Conservation (phyloP, 2,329 filamentous ascomycete species). For the Lasiodiplodia citricola region DNA sequence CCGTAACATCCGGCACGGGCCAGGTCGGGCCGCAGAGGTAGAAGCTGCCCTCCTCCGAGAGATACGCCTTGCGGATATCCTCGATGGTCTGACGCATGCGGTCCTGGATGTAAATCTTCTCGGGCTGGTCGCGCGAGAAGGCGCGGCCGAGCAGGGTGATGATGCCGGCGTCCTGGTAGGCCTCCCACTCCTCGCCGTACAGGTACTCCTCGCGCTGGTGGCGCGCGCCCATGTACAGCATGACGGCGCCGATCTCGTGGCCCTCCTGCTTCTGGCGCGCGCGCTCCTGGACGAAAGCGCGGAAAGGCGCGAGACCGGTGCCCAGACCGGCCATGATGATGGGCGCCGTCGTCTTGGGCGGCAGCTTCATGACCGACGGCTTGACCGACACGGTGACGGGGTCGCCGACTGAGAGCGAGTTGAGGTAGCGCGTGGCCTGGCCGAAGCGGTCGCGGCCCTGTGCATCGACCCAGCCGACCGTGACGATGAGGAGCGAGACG, state of each 20-base stretch:
- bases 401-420: constrained; percentile 73
- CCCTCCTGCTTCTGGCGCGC: constrained; percentile 98
- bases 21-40: constrained; percentile 98
- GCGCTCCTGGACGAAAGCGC: constrained; percentile 96
- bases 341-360: constrained; percentile 81
- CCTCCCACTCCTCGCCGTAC: constrained; percentile 99
- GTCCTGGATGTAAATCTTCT: constrained; percentile 99
- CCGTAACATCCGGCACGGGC: constrained; percentile 96
- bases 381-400: constrained; percentile 92
- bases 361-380: constrained; percentile 99
- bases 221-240: constrained; percentile 95
- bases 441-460: constrained; percentile 88
- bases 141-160: constrained; percentile 92
- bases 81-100: constrained; percentile 87
- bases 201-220: constrained; percentile 99
- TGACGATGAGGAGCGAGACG: constrained; percentile 96
- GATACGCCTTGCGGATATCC: constrained; percentile 85
- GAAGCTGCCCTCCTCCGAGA: constrained; percentile 86
- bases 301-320: constrained; percentile 97
- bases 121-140: constrained; percentile 93
- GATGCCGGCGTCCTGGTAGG: constrained; percentile 92
- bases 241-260: constrained; percentile 89
- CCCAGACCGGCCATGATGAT: constrained; percentile 99
- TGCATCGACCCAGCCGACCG: constrained; percentile 92
- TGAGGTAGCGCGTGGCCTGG: constrained; percentile 90